Base-by-base conservation (phyloP, 441 rosid species). In the Eruca vesicaria region DNA sequence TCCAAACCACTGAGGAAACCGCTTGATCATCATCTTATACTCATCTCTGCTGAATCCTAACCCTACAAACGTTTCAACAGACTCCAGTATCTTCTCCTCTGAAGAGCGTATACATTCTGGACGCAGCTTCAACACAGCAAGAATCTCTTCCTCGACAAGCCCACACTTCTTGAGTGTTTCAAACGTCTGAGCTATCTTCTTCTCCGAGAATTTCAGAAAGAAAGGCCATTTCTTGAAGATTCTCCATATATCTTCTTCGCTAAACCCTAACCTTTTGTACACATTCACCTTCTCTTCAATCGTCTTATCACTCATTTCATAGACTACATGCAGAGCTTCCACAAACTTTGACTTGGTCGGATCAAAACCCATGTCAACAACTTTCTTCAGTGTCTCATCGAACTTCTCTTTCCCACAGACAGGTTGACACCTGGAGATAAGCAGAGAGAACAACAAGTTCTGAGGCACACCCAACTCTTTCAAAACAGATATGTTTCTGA, bases 201-300 rank as follows among this genome's bases (percentile, higher is more conserved):
- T 65, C 73, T 71, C 82, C 0, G 84, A 79, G 23, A 79, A 61
- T n/a, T 61, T 56, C 65, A 82, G 29, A 72, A 69, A 74, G 64
- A 10, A 56, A 14, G 88, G 88, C 69, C 69, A 48, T 62, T 57
- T 81, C 67, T 50, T 74, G 71, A 82, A 81, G 20, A 80, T 80
- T 9, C 41, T 57, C 73, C 68, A 73, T 50, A 79, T 31, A 1
- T 74, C 81, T 0, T 32, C 72, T 35, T 81, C 79, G 8, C 83
- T 80, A 74, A 82, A 81, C 59, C 83, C 86, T 60, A 73, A 59
- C 26, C 70, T 48, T 53, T 62, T 59, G 38, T 29, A 83, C 6
- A 67, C 74, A 11, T 64, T 41, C 7, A 63, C 61, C 38, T 78
- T 75, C 9, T 63, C 72, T 20, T 78, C 57, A 16, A 79, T 55